A percentile compares a stretch with the other conserved stretches of the same genome.
These are phyloP conservation scores for Berkeleyomyces rouxiae DNA, from an alignment of 2,329 filamentous ascomycete species.

Conservation along the genomic window DNA sequence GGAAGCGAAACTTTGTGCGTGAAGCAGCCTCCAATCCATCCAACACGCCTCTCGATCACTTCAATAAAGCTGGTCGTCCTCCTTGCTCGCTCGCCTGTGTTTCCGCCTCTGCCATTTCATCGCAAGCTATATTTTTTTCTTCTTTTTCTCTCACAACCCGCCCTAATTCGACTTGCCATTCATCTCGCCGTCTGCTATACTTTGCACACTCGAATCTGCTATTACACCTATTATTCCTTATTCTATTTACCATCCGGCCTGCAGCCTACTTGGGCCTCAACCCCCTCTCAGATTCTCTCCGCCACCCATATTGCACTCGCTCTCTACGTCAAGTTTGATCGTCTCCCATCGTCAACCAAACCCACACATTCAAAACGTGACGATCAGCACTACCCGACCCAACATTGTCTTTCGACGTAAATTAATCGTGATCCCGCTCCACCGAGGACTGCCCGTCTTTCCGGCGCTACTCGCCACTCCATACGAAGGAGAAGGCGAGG, in stretches of 20 bases:
- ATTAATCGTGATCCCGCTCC: too few relatives aligned
- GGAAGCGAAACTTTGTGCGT: background rate
- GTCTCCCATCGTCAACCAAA: background rate
- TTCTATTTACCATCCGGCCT: background rate
- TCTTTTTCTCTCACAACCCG: background rate
- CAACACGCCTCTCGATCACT: background rate
- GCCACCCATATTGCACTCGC: background rate
- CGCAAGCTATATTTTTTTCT: background rate
- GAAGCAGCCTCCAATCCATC: background rate
- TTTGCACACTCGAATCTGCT: background rate
- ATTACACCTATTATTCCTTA: background rate
- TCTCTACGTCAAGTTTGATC: background rate
- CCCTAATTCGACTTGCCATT: background rate
- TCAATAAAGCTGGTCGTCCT: conserved; percentile 2
- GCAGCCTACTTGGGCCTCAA: background rate
- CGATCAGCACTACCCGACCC: too few relatives aligned
- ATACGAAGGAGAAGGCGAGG: background rate
- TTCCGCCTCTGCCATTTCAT: background rate
- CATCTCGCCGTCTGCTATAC: background rate
- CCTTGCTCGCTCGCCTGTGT: background rate
- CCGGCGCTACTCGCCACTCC: background rate
- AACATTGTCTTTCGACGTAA: too few relatives aligned
- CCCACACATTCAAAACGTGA: too few relatives aligned
- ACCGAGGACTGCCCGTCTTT: background rate
- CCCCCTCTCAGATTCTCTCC: background rate